Conservation (phyloP, 257 asterid species). For the Anisodus tanguticus region DNA sequence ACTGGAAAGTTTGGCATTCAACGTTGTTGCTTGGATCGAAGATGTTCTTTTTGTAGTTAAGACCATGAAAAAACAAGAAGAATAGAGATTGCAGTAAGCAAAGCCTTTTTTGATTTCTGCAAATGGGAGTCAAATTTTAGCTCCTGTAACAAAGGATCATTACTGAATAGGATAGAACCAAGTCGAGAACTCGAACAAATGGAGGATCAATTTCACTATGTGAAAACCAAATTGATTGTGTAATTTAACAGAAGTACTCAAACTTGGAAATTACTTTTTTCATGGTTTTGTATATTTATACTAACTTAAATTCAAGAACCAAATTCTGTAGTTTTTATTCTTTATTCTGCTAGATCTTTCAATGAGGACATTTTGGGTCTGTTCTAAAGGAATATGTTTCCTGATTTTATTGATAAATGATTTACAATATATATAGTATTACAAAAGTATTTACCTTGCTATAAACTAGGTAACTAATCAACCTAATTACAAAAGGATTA, state of each 20-base stretch:
- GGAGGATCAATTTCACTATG: constrained; percentile 33
- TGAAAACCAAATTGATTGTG: constrained; percentile 24
- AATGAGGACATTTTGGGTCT: background rate
- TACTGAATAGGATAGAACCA: constrained; percentile 35
- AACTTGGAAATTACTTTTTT: constrained; percentile 9
- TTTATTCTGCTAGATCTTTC: background rate
- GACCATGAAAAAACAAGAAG: constrained; percentile 56
- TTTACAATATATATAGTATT: too few species aligned
- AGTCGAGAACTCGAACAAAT: constrained; percentile 28
- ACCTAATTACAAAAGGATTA: too few species aligned
- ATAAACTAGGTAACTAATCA: too few species aligned
- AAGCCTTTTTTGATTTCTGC: background rate
- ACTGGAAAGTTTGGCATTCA: constrained; percentile 84
- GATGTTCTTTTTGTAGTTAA: constrained; percentile 79
- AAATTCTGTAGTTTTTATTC: constrained; percentile 15
- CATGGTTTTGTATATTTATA: constrained; percentile 12
- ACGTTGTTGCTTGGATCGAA: constrained; percentile 84
- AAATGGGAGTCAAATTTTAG: background rate
- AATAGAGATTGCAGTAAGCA: constrained; percentile 30
- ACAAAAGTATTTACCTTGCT: too few species aligned
- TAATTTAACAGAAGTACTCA: constrained; percentile 22
- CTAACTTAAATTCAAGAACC: background rate
- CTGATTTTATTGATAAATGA: too few species aligned
- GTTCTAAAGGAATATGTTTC: too few species aligned
- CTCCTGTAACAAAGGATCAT: constrained; percentile 17